These are phyloP conservation scores for Powellomyces hirtus DNA, from an alignment of 192 early-diverging fungal species.

Conservation along the genomic window DNA sequence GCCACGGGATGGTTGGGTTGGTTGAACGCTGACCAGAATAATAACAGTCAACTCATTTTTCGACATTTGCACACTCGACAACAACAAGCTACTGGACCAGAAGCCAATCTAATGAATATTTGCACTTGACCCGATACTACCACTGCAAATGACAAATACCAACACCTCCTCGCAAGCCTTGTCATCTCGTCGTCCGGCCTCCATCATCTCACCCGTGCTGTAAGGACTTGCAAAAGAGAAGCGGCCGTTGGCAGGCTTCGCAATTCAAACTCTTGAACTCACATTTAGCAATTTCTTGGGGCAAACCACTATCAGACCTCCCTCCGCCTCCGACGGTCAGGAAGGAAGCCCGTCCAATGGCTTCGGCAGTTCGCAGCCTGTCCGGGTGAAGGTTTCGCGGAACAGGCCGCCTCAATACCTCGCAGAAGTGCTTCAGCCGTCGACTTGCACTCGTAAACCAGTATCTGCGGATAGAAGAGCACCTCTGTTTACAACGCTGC, in stretches of 20 bases:
- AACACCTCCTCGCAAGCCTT: background rate
- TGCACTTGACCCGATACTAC: too few species aligned
- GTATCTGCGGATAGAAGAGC: background rate
- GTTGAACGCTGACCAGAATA: too few species aligned
- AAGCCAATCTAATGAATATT: too few species aligned
- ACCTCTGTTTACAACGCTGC: slow-evolving; percentile 15
- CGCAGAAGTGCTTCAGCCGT: background rate
- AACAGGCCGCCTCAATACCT: slow-evolving; percentile 24
- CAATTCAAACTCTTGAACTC: too few species aligned
- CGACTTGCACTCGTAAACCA: too few species aligned
- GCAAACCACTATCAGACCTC: background rate
- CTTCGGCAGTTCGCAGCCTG: background rate
- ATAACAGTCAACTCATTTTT: too few species aligned
- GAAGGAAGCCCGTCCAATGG: background rate
- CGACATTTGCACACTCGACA: too few species aligned
- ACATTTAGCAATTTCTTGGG: background rate
- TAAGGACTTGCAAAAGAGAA: background rate
- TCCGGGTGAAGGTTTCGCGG: slow-evolving; percentile 8
- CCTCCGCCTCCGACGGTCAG: background rate
- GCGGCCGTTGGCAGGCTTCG: background rate
- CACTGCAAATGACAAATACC: slow-evolving; percentile 4
- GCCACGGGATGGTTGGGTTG: too few species aligned
- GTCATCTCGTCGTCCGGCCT: background rate
- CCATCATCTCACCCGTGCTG: background rate
- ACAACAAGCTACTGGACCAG: too few species aligned